phyloP scores from a whole-genome alignment of 2,329 filamentous ascomycete genomes.

The Teratosphaeria nubilosa region DNA sequence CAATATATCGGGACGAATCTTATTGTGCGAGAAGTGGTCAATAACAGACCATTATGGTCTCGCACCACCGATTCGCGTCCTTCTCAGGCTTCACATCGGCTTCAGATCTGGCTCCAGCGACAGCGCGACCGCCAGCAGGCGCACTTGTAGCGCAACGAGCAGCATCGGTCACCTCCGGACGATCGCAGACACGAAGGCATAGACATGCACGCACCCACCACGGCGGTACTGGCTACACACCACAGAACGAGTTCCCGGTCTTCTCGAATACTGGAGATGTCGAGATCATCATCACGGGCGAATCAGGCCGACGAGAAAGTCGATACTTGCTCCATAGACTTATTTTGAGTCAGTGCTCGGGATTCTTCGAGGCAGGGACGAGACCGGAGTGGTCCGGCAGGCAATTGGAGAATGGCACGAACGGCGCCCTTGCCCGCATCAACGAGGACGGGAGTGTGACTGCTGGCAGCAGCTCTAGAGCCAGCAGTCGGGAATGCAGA shows the following conservation, averaged over 20 bases:
- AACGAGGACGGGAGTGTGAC: constrained; percentile 19
- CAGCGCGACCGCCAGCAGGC: not conserved
- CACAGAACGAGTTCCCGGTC: constrained; percentile 85
- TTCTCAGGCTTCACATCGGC: constrained; percentile 8
- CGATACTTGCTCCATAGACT: constrained; percentile 80
- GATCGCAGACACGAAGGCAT: constrained; percentile 48
- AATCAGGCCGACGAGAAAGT: constrained; percentile 60
- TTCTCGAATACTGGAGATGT: constrained; percentile 88
- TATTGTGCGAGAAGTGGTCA: not conserved
- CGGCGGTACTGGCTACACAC: constrained; percentile 51
- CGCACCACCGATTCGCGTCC: constrained; percentile 8
- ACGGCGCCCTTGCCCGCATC: constrained; percentile 13
- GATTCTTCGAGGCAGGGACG: constrained; percentile 73
- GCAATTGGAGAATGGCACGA: constrained; percentile 7
- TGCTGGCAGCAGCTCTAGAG: constrained; percentile 24
- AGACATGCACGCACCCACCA: constrained; percentile 74
- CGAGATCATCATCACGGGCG: constrained; percentile 63
- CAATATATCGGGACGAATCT: not conserved
- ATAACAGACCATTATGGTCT: constrained; percentile 7
- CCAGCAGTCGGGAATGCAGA: constrained; percentile 29
- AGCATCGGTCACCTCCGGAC: constrained; percentile 56
- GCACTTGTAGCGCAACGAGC: constrained; percentile 28
- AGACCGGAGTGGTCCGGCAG: constrained; percentile 21
- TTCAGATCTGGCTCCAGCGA: constrained; percentile 12
- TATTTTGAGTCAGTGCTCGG: constrained; percentile 80